Conservation (phyloP, 2,329 filamentous ascomycete genomes). For the Huntiella decipiens region DNA sequence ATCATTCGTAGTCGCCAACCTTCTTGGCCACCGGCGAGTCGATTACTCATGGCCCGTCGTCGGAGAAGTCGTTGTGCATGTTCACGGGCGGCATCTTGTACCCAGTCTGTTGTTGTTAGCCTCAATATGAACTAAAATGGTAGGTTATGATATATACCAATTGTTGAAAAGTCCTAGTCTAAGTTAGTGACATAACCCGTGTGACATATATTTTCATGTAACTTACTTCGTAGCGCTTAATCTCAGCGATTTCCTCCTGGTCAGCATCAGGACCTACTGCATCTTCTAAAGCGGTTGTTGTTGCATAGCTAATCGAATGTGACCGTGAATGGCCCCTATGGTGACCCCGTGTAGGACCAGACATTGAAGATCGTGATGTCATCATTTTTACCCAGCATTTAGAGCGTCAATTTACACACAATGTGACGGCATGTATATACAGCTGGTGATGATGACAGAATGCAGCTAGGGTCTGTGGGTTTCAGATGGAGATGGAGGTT, state of each 20-base stretch:
- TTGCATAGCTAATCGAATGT: neutral
- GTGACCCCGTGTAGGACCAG: neutral
- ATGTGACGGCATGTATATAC: too few relatives aligned
- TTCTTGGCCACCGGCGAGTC: conserved; percentile 46
- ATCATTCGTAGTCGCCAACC: conserved; percentile 67
- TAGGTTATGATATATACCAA: conserved; percentile 32
- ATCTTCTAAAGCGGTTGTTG: conserved; percentile 10
- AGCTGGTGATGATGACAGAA: too few relatives aligned
- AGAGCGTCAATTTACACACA: too few relatives aligned
- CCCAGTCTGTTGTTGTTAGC: conserved; percentile 49
- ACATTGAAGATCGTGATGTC: conserved; percentile 4
- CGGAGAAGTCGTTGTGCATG: conserved; percentile 62
- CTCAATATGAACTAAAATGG: neutral
- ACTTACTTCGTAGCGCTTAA: conserved; percentile 77
- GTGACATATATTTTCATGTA: conserved; percentile 9
- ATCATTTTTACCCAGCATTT: conserved; percentile 2
- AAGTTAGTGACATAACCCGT: neutral
- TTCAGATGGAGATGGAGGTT: too few relatives aligned
- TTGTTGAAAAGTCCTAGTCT: conserved; percentile 71
- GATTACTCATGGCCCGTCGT: conserved; percentile 48
- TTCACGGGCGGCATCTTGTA: conserved; percentile 87
- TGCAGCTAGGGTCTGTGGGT: too few relatives aligned
- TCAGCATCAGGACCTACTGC: conserved; percentile 17
- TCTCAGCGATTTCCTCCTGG: conserved; percentile 85
- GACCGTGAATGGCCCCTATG: conserved; percentile 4